Base-by-base conservation (phyloP, 78 protist species). In the Guillardia theta region DNA sequence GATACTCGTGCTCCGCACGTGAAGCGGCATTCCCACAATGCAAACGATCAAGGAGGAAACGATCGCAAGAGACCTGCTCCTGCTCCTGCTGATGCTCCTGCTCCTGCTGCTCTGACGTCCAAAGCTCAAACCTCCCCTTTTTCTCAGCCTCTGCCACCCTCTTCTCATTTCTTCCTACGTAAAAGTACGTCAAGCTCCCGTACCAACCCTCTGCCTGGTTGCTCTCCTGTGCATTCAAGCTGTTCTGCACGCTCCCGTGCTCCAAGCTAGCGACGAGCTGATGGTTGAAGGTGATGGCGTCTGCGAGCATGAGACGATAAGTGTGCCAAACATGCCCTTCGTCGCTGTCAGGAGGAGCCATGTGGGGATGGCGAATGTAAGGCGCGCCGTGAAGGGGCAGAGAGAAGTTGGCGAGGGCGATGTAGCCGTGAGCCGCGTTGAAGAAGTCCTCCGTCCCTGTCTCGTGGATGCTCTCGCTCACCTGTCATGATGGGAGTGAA, bases 381-480 rank as follows among this genome's bases (percentile, higher is more conserved):
- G 83, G 83, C n/a, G 83, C 83, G 33, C 83, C 83, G 83, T 9
- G 36, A 24, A 70, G 83, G 4, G 83, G 45, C 83, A 36, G 83
- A 15, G 83, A 33, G 83, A 70, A 70, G 83, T 70, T 70, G 83
- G 6, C n/a, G 36, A 70, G 9, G 46, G 83, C 0, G 46, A 33
- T 24, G 83, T 70, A 70, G 33, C 83, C 83, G 83, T 70, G 83
- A 12, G 83, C 83, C 1, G 83, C 83, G 41, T 70, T 70, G 41
- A 70, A 70, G 45, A 24, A 33, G 83, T 70, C 83, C 41, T 70
- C 83, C 0, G 83, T 70, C 10, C 83, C 83, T 70, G 78, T 12
- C 33, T 64, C 62, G 62, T 53, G 62, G 12, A 53, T 53, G 62
- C 62, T 12, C 62, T 53, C 62, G 62, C 62, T 53, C 44, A 77